A percentile compares a stretch with the other conserved stretches of the same genome.
phyloP scores from a whole-genome alignment of 1,284 basidiomycete species.

The Cutaneotrichosporon spelunceum region DNA sequence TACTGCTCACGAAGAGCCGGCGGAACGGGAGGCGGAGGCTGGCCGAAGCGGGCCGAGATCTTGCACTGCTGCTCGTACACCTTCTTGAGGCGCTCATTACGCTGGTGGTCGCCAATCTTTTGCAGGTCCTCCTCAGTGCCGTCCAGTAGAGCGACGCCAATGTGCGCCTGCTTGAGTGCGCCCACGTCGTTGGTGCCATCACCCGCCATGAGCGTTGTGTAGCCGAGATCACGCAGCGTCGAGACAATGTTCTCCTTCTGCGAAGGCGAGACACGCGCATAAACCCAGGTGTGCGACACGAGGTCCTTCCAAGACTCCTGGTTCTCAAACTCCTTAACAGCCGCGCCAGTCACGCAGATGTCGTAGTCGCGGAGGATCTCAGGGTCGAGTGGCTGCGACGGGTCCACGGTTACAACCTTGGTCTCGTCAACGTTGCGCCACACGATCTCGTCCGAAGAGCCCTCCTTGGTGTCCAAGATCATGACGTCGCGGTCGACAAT shows the following conservation, averaged over 20 bases:
- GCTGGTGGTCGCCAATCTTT: conserved; percentile 88
- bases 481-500: conserved; percentile 90
- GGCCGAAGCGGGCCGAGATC: conserved; percentile 81
- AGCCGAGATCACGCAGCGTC: conserved; percentile 79
- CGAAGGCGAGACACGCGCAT: conserved; percentile 88
- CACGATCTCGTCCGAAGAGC: conserved; percentile 70
- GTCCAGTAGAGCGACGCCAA: conserved; percentile 87
- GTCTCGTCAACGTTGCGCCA: conserved; percentile 89
- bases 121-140: conserved; percentile 85
- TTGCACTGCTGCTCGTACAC: conserved; percentile 91
- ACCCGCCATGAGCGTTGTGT: conserved; percentile 89
- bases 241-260: conserved; percentile 93
- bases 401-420: conserved; percentile 77
- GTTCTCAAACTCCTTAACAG: conserved; percentile 75
- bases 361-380: conserved; percentile 79
- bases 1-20: conserved; percentile 74
- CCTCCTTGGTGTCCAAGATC: conserved; percentile 83
- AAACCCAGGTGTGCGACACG: conserved; percentile 91
- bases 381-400: conserved; percentile 68
- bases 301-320: conserved; percentile 65
- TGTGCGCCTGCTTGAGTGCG: conserved; percentile 91
- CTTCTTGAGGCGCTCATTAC: conserved; percentile 83
- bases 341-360: conserved; percentile 88
- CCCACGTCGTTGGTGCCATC: conserved; percentile 97
- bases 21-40: conserved; percentile 86